A percentile compares a stretch with the other conserved stretches of the same genome.
These are phyloP conservation scores for Neoascochyta sp. DNA, from an alignment of 2,329 filamentous ascomycete species.

Conservation along the genomic window DNA sequence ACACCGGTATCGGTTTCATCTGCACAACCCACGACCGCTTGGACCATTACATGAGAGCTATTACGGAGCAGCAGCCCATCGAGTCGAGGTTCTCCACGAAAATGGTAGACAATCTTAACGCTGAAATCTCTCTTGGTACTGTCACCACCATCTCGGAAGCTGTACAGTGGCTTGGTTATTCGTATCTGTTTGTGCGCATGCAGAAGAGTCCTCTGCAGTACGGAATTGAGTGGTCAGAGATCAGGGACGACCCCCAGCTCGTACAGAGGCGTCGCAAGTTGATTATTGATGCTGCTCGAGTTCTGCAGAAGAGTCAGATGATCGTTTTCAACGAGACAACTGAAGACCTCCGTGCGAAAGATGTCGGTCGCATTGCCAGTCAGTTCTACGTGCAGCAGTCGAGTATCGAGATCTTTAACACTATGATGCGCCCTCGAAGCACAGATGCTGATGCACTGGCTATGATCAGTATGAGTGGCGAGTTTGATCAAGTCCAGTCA, in stretches of 20 bases:
- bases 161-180: constrained; percentile 96
- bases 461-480: constrained; percentile 96
- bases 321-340: constrained; percentile 96
- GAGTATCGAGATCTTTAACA: constrained; percentile 94
- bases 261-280: constrained; percentile 82
- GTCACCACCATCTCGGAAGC: constrained; percentile 92
- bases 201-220: constrained; percentile 85
- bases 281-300: constrained; percentile 81
- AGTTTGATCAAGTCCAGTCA: constrained; percentile 95
- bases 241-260: constrained; percentile 79
- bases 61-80: constrained; percentile 94
- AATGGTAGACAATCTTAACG: constrained; percentile 93
- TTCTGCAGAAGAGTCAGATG: constrained; percentile 93
- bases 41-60: constrained; percentile 82
- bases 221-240: constrained; percentile 92
- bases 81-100: constrained; percentile 95
- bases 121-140: constrained; percentile 88
- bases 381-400: constrained; percentile 94
- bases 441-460: constrained; percentile 89
- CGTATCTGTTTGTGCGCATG: constrained; percentile 97
- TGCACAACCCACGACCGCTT: constrained; percentile 95
- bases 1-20: constrained; percentile 96
- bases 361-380: constrained; percentile 93
- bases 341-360: constrained; percentile 88
- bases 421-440: constrained; percentile 80